Evolutionary conservation across 495 filamentous ascomycete genomes (phyloP), one percentile per base, ranked within the genome.

Genomic region (Penicillium herquei): DNA sequence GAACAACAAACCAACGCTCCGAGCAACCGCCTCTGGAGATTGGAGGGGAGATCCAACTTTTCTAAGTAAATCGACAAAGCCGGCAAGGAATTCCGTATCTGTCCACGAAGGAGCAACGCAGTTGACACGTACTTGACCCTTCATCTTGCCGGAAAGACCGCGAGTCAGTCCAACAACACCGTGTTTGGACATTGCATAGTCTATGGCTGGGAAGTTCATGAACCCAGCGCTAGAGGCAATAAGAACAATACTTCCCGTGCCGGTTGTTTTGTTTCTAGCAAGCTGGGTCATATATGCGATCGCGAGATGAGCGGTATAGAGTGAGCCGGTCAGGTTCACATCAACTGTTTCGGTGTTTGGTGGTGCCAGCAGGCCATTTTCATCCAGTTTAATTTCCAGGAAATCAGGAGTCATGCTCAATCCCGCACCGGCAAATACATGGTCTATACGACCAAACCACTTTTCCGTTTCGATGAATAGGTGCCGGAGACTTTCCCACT

Each of bases 361-460:
- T 14, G 80, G 74, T 26, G 71, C 61, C 12, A 79, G 59, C 6
- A 75, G 67, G 1, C 73, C 70, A 14, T 69, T 50, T 13, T 71
- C 70, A 17, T 79, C 72, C 21, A 73, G 64, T 13, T 67, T 73
- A 13, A 74, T 58, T 10, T 67, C 70, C 10, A 77, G 56, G 55
- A 78, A 77, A 50, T 74, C 62, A 3, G 63, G 64, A 0, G 61
- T 67, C 6, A 74, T 72, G 6, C 62, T 62, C 11, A 81, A 60
- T 14, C 79, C 79, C 6, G 79, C 79, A 43, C 79, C 80, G 37
- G 78, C 77, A 34, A 81, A 74, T 14, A 79, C 78, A 50, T 75
- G 70, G 57, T 82, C 79, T 34, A 82, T 77, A 3, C 67, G 71
- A 8, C 75, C 72, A 55, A 73, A 74, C 16, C 51, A 60, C 14